Conservation (phyloP, 306 rosid species). For the Prosopis cineraria region DNA sequence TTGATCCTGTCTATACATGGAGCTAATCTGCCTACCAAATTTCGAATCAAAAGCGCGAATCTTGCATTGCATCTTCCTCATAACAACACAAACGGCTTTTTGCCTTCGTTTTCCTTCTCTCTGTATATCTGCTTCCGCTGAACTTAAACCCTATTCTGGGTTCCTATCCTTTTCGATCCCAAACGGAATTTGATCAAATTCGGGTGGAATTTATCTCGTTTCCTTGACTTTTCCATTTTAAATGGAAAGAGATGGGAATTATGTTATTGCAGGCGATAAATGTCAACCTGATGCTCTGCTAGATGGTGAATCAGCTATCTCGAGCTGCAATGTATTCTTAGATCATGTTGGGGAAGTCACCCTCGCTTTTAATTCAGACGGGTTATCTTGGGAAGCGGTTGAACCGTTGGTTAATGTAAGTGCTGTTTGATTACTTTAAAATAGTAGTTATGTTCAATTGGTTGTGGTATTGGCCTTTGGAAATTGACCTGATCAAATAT, state of each 20-base stretch:
- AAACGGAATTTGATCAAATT: neutral
- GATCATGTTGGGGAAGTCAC: conserved; percentile 66
- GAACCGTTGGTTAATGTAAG: conserved; percentile 49
- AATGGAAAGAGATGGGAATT: conserved; percentile 56
- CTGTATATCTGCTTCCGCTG: neutral
- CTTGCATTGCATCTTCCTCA: neutral
- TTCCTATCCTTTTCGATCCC: conserved; percentile 23
- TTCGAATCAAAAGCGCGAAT: conserved; percentile 2
- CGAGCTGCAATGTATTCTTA: conserved; percentile 61
- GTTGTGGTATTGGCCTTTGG: neutral
- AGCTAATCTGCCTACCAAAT: neutral
- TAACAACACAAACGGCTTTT: neutral
- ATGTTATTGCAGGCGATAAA: conserved; percentile 28
- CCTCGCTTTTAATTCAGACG: conserved; percentile 58
- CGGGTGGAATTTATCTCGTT: conserved; percentile 37
- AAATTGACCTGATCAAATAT: neutral
- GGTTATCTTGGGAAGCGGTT: conserved; percentile 66
- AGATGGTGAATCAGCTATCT: conserved; percentile 34
- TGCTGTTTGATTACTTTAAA: conserved; percentile 18
- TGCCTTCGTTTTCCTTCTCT: neutral
- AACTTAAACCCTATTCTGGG: neutral
- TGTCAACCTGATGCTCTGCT: conserved; percentile 32
- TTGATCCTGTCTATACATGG: neutral
- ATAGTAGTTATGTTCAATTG: conserved; percentile 8
- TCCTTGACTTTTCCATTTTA: conserved; percentile 51